Percentiles rank a stretch among this genome's conserved stretches.
Evolutionary conservation across 495 filamentous ascomycete species (phyloP).

Genomic region (Friedmanniomyces simplex): DNA sequence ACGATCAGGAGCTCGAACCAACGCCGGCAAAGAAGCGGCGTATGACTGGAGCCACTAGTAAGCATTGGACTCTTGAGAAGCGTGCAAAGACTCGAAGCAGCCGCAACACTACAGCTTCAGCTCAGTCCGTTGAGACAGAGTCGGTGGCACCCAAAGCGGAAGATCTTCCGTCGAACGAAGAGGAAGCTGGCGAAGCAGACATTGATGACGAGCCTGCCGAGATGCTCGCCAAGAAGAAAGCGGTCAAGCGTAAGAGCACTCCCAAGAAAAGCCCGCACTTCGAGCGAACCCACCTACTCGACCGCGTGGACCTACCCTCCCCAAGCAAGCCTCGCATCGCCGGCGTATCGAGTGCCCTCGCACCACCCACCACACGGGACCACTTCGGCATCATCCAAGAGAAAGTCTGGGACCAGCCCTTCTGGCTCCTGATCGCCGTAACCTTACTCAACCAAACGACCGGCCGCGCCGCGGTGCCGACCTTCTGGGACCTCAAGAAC

Average conservation of each 20-base stretch:
- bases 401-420: constrained; percentile 55
- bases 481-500: constrained; percentile 57
- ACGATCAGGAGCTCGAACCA: not conserved
- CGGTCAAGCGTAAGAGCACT: not conserved
- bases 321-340: constrained; percentile 13
- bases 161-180: no score
- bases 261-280: constrained; percentile 15
- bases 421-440: constrained; percentile 31
- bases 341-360: constrained; percentile 52
- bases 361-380: constrained; percentile 53
- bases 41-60: constrained; percentile 19
- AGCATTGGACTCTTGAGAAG: constrained; percentile 17
- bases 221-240: not conserved
- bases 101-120: not conserved
- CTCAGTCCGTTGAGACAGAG: no score
- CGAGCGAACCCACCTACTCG: constrained; percentile 4
- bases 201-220: not conserved
- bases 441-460: constrained; percentile 70
- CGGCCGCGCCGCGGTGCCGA: constrained; percentile 64
- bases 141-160: no score
- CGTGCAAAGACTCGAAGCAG: not conserved
- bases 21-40: constrained; percentile 6
- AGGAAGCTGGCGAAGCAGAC: no score
- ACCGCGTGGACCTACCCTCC: constrained; percentile 15
- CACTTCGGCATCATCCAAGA: constrained; percentile 79